phyloP scores from a whole-genome alignment of 768 basidiomycete genomes.

The Boletus fagicola region DNA sequence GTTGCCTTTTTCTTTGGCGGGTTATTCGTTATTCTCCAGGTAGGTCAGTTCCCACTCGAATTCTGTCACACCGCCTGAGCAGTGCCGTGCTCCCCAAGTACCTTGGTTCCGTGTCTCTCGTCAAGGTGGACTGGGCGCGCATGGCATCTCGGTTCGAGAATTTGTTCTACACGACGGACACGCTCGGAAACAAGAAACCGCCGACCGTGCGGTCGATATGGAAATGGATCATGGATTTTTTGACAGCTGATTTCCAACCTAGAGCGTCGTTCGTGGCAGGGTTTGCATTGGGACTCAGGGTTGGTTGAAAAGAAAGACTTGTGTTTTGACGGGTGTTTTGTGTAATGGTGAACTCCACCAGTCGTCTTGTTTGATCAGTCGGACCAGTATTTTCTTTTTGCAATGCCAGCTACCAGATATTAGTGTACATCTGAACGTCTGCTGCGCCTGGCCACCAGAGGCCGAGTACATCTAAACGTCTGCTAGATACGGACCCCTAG shows the following conservation, averaged over 20 bases:
- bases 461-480: not conserved
- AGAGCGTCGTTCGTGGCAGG: constrained; percentile 88
- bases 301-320: constrained; percentile 52
- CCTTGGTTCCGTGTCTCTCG: constrained; percentile 64
- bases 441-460: too few relatives aligned
- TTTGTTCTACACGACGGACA: constrained; percentile 63
- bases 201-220: constrained; percentile 67
- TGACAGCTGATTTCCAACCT: constrained; percentile 91
- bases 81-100: constrained; percentile 53
- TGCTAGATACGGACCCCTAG: too few relatives aligned
- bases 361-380: not conserved
- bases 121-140: constrained; percentile 80
- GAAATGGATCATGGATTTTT: constrained; percentile 70
- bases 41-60: constrained; percentile 32
- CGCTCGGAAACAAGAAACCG: constrained; percentile 50
- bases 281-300: constrained; percentile 71
- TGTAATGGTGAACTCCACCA: not conserved
- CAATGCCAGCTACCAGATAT: not conserved
- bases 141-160: constrained; percentile 68
- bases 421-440: not conserved
- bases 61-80: constrained; percentile 1
- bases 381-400: not conserved
- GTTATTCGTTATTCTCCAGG: constrained; percentile 88
- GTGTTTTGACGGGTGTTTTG: not conserved
- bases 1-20: constrained; percentile 88